Evolutionary conservation across 108 stramenopile species (phyloP).

Genomic region (Skeletonema costatum): DNA sequence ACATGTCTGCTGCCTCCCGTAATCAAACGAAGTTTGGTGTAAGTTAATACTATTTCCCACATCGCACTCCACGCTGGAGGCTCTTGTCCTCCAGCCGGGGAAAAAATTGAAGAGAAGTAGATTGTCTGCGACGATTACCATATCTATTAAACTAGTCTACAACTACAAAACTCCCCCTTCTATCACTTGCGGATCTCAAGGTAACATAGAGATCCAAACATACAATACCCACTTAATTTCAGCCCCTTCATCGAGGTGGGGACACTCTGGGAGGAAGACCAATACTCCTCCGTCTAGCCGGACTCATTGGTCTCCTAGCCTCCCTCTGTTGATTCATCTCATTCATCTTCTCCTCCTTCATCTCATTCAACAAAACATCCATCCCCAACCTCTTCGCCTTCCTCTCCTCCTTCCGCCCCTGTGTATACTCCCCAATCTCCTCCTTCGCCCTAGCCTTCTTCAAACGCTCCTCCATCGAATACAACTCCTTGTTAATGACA

Average conservation of each 20-base stretch:
- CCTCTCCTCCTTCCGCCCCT: neutral
- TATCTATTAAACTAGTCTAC: neutral
- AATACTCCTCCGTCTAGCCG: neutral
- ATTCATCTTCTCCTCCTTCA: neutral
- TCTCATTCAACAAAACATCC: neutral
- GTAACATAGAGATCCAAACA: neutral
- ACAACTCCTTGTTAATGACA: slow-evolving; percentile 57
- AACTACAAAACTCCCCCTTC: neutral
- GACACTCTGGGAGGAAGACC: neutral
- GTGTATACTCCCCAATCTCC: neutral
- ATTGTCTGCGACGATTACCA: too few species aligned
- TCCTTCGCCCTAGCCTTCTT: slow-evolving; percentile 5
- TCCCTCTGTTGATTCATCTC: neutral
- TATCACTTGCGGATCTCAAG: too few species aligned
- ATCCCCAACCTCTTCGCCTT: slow-evolving; percentile 1
- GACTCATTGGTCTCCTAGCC: neutral
- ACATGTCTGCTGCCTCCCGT: too few species aligned
- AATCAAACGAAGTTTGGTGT: too few species aligned
- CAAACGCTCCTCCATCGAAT: slow-evolving; percentile 50
- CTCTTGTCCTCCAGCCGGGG: too few species aligned
- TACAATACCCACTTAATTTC: neutral
- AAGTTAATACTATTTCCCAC: too few species aligned
- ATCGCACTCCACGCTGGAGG: too few species aligned
- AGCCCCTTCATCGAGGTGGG: neutral
- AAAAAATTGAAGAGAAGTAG: too few species aligned